Evolutionary conservation across 805 yeast genomes (phyloP), one percentile per base, ranked within the genome.

Genomic region (Metschnikowia corniflorae): DNA sequence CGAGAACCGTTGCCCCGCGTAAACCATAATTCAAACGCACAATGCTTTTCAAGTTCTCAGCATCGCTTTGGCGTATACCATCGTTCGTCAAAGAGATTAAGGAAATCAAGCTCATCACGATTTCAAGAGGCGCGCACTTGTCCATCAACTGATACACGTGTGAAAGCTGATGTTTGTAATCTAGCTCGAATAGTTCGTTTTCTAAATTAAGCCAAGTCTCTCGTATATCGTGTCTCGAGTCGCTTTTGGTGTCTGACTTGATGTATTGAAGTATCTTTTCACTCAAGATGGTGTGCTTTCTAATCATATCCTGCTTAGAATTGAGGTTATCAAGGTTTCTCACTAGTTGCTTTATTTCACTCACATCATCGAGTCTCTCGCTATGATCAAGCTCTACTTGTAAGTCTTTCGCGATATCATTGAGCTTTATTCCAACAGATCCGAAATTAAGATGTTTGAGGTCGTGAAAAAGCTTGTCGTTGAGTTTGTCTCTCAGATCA

Each of bases 361-460:
- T 31, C 16, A 57, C 35, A 13, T 54, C 60, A 4, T 49, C 32
- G 10, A 60, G 33, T 23, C 49, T 55, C 14, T 51, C 44, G 33
- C 47, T 51, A 24, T 32, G 32, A 35, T 81, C 86, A 54, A 78
- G 86, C 50, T 80, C 80, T 4, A 65, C 62, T 55, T 87, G 94
- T 29, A 93, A 63, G 30, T 70, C 62, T 45, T 77, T 80, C 0
- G 97, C 97, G 39, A 78, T 65, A 17, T 65, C 57, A 55, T 87
- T 89, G 29, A 93, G 68, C 17, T 71, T 69, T 6, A 77, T 72
- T 2, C 97, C 97, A 23, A 89, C 81, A 17, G 79, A 71, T 2
- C 89, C 83, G 58, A 93, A 89, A 45, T 88, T 88, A 38, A 79
- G 60, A 52, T 78, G 76, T 43, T 78, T 75, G 12, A 89, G 65